Base-by-base conservation (phyloP, 305 asterid species). In the Stenogyne calaminthoides region DNA sequence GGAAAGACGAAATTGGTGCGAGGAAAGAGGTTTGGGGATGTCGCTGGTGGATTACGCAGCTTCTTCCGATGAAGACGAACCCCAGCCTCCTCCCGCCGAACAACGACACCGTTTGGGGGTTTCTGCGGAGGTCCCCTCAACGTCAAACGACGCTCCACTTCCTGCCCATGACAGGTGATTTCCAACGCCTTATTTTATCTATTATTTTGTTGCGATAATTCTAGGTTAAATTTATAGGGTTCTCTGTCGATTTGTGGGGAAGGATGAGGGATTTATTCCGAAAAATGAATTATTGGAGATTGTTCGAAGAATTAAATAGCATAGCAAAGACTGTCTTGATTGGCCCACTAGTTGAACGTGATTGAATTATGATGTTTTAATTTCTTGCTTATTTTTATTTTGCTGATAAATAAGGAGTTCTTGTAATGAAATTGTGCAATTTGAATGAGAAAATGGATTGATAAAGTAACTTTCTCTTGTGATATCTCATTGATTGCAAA, bases 31-130 rank as follows among this genome's bases (percentile, higher is more conserved):
- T 16, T 57, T 20, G 65, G 77, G 58, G 4, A 91, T 91, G 97
- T 85, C 96, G 79, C 88, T 91, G 83, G 96, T 91, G 69, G 95
- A 86, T 73, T 91, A 91, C 75, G 93, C 88, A 46, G 88, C 88
- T 34, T 91, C 96, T 78, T 86, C 91, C 57, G 91, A 86, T 64
- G 91, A 86, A 65, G 91, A 84, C 69, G 86, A 83, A 71, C 80
- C 83, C 2, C 64, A 16, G 39, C 11, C 22, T 69, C 80, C 58
- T 10, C 66, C 63, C 60, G 14, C 20, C 34, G 69, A 74, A 40
- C 70, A 64, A 44, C 79, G 78, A 81, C 75, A 7, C 42, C 76
- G 70, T 80, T 61, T 61, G 11, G 78, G 68, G 73, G 67, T 60
- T 34, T 61, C 81, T 39, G 61, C 54, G 22, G 56, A 59, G n/a